phyloP scores from a whole-genome alignment of 164 flowering plant genomes.

The Annona squamosa region DNA sequence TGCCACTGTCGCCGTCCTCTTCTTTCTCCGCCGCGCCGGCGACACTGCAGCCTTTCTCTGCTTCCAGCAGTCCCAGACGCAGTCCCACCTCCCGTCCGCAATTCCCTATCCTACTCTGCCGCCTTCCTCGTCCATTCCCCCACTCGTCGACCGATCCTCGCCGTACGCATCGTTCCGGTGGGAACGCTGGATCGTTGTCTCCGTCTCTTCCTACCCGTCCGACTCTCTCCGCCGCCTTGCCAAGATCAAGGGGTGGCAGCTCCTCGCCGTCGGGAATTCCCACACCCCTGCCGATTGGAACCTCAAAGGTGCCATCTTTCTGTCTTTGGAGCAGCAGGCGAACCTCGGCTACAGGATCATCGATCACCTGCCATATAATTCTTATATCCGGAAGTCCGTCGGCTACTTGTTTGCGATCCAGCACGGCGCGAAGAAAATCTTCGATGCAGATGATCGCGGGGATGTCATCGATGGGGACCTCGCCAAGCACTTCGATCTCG shows the following conservation, averaged over 20 bases:
- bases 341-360: conserved; percentile 64
- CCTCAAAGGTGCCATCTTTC: conserved; percentile 75
- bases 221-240: conserved; percentile 49
- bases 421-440: conserved; percentile 91
- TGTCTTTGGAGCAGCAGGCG: conserved; percentile 78
- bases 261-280: conserved; percentile 76
- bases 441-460: conserved; percentile 84
- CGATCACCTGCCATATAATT: conserved; percentile 78
- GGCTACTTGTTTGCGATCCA: conserved; percentile 96
- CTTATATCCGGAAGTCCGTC: conserved; percentile 72
- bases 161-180: conserved; percentile 60
- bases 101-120: conserved; percentile 43
- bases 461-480: conserved; percentile 78
- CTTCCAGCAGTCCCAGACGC: conserved; percentile 46
- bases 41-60: conserved; percentile 67
- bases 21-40: conserved; percentile 68
- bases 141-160: conserved; percentile 44
- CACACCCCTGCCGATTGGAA: conserved; percentile 76
- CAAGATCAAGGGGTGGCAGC: conserved; percentile 88
- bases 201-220: conserved; percentile 60
- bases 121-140: conserved; percentile 37
- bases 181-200: conserved; percentile 82
- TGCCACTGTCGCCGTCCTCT: conserved; percentile 55
- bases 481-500: conserved; percentile 88
- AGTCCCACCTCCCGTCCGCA: conserved; percentile 19